Base-by-base conservation (phyloP, 202 grass and related monocot genomes). In the Zizania palustris region DNA sequence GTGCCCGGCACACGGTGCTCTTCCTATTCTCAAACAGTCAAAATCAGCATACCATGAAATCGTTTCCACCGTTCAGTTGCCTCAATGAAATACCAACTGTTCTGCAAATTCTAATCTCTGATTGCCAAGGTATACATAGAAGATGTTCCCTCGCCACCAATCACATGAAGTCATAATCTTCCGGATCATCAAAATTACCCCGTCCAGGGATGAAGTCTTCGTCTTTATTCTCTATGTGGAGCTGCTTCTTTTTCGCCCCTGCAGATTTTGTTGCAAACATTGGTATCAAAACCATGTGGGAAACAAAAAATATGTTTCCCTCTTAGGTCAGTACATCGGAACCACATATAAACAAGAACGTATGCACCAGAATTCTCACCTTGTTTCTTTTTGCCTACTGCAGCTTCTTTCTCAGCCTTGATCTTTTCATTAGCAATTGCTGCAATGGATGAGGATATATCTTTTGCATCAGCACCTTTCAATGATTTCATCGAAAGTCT, bases 121-220 rank as follows among this genome's bases (percentile, higher is more conserved):
- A 69, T 53, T 76, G 81, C 76, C 45, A 69, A 71, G 58, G 72
- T 89, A 69, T 85, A 88, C 71, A 77, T 69, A 20, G 67, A 68
- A 58, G 65, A 51, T 80, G 62, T 84, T 45, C 36, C 72, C 44
- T 67, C 18, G 53, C 82, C 55, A 20, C 34, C 44, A 45, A 84
- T 99, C 85, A 99, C 92, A 99, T 96, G 83, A 99, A 99, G 72
- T 99, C 90, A 7, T 72, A 99, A 51, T 93, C 96, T 44, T 99
- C 96, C 0, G 82, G 72, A 9, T 85, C 83, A 36, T 96, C 79
- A 58, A 74, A 96, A 61, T 72, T 84, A 72, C 73, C 82, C 2
- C 60, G 45, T 16, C 74, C 69, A 3, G 75, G 65, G 15, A 84
- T 74, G 59, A 84, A 96, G 44, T 96, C 92, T 1, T 99, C 96